phyloP scores from a whole-genome alignment of 768 basidiomycete genomes.

The Suillus occidentalis region DNA sequence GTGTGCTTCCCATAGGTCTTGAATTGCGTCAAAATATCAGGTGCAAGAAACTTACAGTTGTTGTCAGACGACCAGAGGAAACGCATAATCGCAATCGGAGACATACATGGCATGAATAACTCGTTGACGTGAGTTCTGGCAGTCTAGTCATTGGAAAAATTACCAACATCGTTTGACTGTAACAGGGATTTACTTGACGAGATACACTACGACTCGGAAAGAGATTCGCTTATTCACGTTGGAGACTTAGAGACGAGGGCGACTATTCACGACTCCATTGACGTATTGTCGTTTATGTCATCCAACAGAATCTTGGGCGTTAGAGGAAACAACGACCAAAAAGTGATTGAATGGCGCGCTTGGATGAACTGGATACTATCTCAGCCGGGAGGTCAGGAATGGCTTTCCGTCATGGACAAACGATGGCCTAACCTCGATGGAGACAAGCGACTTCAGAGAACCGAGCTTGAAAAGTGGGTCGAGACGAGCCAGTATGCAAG shows the following conservation, averaged over 20 bases:
- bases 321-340: conserved; percentile 94
- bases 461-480: conserved; percentile 38
- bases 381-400: conserved; percentile 42
- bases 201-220: conserved; percentile 55
- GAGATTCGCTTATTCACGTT: conserved; percentile 75
- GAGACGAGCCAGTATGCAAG: conserved; percentile 30
- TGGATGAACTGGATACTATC: conserved; percentile 81
- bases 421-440: conserved; percentile 40
- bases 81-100: conserved; percentile 79
- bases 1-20: conserved; percentile 58
- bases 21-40: background rate
- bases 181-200: conserved; percentile 61
- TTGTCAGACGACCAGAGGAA: conserved; percentile 45
- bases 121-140: conserved; percentile 57
- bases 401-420: conserved; percentile 52
- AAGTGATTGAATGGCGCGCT: conserved; percentile 82
- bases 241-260: conserved; percentile 87
- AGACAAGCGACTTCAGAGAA: conserved; percentile 22
- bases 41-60: background rate
- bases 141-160: background rate
- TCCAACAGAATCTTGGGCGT: conserved; percentile 70
- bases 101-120: conserved; percentile 81
- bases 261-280: conserved; percentile 53
- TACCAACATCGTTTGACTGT: background rate
- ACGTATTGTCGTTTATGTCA: conserved; percentile 67